These are phyloP conservation scores for Globisporangium viniferum DNA, from an alignment of 352 stramenopile genomes.

Conservation along the genomic window DNA sequence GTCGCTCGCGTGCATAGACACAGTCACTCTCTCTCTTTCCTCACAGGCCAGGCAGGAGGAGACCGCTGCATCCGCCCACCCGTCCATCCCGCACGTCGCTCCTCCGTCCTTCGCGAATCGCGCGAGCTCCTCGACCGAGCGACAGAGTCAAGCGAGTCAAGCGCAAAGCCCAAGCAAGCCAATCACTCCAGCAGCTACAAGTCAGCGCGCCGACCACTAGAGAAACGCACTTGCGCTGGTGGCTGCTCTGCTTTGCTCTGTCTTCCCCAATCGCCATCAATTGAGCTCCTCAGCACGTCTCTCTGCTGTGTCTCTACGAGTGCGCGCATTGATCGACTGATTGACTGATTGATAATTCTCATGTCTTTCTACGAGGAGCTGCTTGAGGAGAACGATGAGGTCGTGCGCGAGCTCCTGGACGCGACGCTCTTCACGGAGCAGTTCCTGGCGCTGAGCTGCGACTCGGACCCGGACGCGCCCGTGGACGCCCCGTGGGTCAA, in stretches of 20 bases:
- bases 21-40: background rate
- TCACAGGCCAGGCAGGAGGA: too few relatives aligned
- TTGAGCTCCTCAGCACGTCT: background rate
- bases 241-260: background rate
- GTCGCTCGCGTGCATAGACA: background rate
- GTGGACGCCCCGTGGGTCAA: conserved; percentile 33
- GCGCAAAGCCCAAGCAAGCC: background rate
- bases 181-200: background rate
- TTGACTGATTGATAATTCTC: background rate
- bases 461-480: conserved; percentile 13
- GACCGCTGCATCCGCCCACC: too few relatives aligned
- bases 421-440: conserved; percentile 15
- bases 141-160: too few relatives aligned
- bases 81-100: background rate
- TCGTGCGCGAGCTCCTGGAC: conserved; percentile 18
- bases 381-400: conserved; percentile 15
- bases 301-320: background rate
- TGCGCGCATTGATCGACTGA: too few relatives aligned
- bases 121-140: background rate
- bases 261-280: background rate
- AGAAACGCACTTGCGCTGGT: background rate
- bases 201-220: background rate
- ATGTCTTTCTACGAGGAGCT: conserved; percentile 18
- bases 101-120: background rate
- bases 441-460: conserved; percentile 12